Evolutionary conservation across 441 rosid species (phyloP), one percentile per base, ranked within the genome.

Genomic region (Arabidopsis lyrata): DNA sequence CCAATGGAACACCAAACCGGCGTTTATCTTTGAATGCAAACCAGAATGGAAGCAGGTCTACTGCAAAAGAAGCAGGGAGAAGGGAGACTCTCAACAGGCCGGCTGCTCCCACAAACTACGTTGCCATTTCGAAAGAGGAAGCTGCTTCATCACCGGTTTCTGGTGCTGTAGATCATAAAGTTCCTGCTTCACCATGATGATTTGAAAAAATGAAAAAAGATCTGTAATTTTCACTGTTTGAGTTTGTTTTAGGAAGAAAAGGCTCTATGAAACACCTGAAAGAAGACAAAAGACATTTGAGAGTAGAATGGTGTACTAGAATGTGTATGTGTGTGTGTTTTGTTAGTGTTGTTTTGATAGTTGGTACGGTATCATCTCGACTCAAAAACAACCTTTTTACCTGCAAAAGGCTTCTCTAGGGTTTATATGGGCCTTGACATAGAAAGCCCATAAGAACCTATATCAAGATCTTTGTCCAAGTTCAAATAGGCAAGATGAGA

Each of bases 121-220:
- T 89, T 1, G 83, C 97, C 65, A 85, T 88, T 27, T 82, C 93
- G 5, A 95, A 95, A 80, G 97, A 92, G 81, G 99, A 92, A 29
- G 80, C 86, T n/a, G 84, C 86, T 35, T 91, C 95, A 70, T 45
- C 79, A 47, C 91, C 84, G 58, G 83, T 86, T 73, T 87, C 98
- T 5, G 89, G 89, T 54, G 75, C 85, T 0, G 70, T 72, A 65
- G 95, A 86, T 31, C 73, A 86, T 27, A 74, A 87, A n/a, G 81
- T 77, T 81, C 75, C 88, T 4, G 85, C 82, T 54, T 90, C 99
- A 35, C 97, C 96, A 2, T 94, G 80, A 87, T 88, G 79, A 83
- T 44, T 44, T 24, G 27, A 24, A 24, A 24, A 20, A 34, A 66
- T 13, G 32, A n/a, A 35, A 42, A 69, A 57, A 55, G 13, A 39